Conservation (phyloP, 2,329 filamentous ascomycete species). For the Pseudogymnoascus sp. region DNA sequence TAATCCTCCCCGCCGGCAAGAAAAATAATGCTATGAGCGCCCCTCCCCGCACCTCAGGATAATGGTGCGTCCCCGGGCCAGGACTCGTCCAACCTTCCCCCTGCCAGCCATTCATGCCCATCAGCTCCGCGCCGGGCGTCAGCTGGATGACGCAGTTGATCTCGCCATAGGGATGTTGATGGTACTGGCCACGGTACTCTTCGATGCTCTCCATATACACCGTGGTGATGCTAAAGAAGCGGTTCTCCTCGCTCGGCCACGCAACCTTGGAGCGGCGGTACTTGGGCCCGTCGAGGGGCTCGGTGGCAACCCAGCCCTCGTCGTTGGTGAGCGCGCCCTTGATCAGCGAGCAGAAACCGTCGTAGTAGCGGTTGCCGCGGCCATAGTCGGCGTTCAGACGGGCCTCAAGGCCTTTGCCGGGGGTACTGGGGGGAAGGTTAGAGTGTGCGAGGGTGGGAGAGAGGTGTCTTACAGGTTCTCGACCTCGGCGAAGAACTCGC, state of each 20-base stretch:
- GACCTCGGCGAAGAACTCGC: slow-evolving; percentile 25
- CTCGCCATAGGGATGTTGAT: slow-evolving; percentile 45
- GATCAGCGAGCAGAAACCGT: slow-evolving; percentile 34
- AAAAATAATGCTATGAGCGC: slow-evolving; percentile 46
- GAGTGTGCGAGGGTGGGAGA: neutral
- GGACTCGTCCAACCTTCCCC: slow-evolving; percentile 48
- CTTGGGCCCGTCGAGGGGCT: slow-evolving; percentile 35
- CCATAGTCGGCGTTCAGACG: slow-evolving; percentile 36
- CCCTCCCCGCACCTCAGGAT: slow-evolving; percentile 43
- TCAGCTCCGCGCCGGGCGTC: slow-evolving; percentile 40
- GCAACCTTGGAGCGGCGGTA: slow-evolving; percentile 41
- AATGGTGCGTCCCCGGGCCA: slow-evolving; percentile 48
- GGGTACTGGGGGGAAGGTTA: slow-evolving; percentile 27
- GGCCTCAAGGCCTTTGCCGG: slow-evolving; percentile 37
- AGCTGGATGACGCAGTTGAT: slow-evolving; percentile 47
- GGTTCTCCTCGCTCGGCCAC: slow-evolving; percentile 37
- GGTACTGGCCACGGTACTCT: slow-evolving; percentile 45
- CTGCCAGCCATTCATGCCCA: slow-evolving; percentile 48
- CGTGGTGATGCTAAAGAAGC: slow-evolving; percentile 47
- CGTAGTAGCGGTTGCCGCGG: slow-evolving; percentile 35
- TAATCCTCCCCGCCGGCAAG: slow-evolving; percentile 45
- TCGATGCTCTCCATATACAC: slow-evolving; percentile 46
- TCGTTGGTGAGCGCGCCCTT: slow-evolving; percentile 28
- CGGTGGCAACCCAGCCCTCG: slow-evolving; percentile 39
- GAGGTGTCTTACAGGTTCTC: slow-evolving; percentile 23